Evolutionary conservation across 1,284 basidiomycete species (phyloP).

Genomic region (Pseudozyma sp.): DNA sequence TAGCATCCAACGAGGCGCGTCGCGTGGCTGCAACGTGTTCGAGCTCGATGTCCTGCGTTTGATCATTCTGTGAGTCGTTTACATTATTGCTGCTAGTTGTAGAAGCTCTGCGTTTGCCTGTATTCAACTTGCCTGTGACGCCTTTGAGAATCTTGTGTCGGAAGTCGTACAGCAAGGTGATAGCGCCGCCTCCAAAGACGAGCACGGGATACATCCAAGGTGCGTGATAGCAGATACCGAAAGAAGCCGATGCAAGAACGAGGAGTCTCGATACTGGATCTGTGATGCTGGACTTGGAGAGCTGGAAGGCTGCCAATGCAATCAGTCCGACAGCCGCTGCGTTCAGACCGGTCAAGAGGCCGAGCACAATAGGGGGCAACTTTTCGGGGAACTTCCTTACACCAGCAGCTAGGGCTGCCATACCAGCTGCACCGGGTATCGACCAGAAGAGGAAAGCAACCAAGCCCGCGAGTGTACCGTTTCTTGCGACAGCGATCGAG

Average conservation of each 20-base stretch:
- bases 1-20: conserved; percentile 11
- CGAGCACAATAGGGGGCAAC: conserved; percentile 73
- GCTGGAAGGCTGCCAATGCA: conserved; percentile 74
- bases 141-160: conserved; percentile 29
- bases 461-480: conserved; percentile 69
- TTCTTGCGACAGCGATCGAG: conserved; percentile 69
- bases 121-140: conserved; percentile 1
- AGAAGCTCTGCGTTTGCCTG: not conserved
- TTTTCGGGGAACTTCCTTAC: conserved; percentile 71
- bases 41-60: conserved; percentile 47
- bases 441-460: conserved; percentile 70
- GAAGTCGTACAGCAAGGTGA: conserved; percentile 68
- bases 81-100: not conserved
- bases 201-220: conserved; percentile 70
- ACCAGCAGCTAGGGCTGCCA: conserved; percentile 73
- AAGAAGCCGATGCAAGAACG: conserved; percentile 72
- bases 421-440: conserved; percentile 73
- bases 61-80: conserved; percentile 1
- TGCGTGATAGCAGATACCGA: conserved; percentile 73
- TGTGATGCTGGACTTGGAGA: conserved; percentile 72
- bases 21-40: conserved; percentile 13
- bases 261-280: conserved; percentile 72
- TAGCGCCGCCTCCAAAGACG: conserved; percentile 67
- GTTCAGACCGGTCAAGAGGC: conserved; percentile 75
- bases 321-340: conserved; percentile 75